A percentile compares a stretch with the other conserved stretches of the same genome.
Evolutionary conservation across 129 eudicot species (phyloP).

Genomic region (Centaurea solstitialis): DNA sequence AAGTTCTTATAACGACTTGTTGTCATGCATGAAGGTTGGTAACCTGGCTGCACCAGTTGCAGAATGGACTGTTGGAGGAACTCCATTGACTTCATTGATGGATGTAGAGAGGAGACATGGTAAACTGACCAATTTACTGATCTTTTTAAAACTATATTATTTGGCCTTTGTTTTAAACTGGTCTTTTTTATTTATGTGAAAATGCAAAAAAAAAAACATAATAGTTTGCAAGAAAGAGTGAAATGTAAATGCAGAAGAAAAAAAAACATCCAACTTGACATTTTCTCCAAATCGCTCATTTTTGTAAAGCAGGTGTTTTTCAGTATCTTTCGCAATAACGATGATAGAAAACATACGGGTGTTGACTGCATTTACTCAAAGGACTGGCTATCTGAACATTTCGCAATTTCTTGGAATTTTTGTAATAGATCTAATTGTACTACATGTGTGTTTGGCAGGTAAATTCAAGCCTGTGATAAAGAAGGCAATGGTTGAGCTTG

Average conservation of each 20-base stretch:
- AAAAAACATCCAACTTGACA: not conserved
- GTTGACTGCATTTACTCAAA: not conserved
- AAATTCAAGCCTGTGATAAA: constrained; percentile 97
- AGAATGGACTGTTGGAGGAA: constrained; percentile 99
- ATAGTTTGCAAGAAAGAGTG: not conserved
- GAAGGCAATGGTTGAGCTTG: constrained; percentile 99
- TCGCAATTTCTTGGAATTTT: not conserved
- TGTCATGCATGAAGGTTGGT: constrained; percentile 61
- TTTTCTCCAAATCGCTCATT: not conserved
- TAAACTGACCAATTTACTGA: constrained; percentile 23
- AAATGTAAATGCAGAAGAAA: not conserved
- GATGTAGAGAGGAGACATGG: constrained; percentile 99
- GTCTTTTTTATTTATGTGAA: not conserved
- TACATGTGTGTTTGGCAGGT: constrained; percentile 44
- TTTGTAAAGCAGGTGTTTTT: not conserved
- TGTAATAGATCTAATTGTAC: not conserved
- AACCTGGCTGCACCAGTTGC: constrained; percentile 96
- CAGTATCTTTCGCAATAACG: too few species aligned
- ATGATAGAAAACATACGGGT: not conserved
- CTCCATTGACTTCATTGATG: constrained; percentile 92
- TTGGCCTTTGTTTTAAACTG: not conserved
- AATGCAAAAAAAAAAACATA: not conserved
- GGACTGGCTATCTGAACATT: not conserved
- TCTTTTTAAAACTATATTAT: not conserved
- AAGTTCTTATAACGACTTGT: not conserved